A percentile compares a stretch with the other conserved stretches of the same genome.
Evolutionary conservation across 1,139 yeast genomes (phyloP).

Genomic region (Saccharomyces hybrid): DNA sequence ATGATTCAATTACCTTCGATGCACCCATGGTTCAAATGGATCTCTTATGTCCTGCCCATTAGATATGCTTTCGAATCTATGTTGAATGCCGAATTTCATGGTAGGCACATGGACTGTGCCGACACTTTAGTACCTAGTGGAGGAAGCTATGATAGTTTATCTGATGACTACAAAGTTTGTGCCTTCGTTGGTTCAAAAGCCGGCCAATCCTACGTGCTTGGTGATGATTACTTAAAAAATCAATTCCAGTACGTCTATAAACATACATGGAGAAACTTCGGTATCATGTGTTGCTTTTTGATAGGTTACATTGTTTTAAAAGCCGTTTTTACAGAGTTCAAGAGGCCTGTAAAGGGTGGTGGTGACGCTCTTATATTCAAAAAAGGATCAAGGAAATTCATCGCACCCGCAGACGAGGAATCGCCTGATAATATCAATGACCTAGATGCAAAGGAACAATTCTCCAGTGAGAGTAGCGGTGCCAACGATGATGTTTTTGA

Average conservation of each 20-base stretch:
- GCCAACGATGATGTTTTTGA: slow-evolving; percentile 18
- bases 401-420: slow-evolving; percentile 16
- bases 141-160: slow-evolving; percentile 39
- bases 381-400: slow-evolving; percentile 23
- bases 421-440: slow-evolving; percentile 12
- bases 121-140: slow-evolving; percentile 44
- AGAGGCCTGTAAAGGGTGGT: slow-evolving; percentile 36
- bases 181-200: slow-evolving; percentile 41
- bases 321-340: slow-evolving; percentile 36
- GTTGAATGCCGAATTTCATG: slow-evolving; percentile 50
- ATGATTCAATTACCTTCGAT: slow-evolving; percentile 50
- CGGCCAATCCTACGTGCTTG: slow-evolving; percentile 38
- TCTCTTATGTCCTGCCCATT: slow-evolving; percentile 50
- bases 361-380: slow-evolving; percentile 39
- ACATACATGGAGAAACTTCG: slow-evolving; percentile 47
- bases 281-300: slow-evolving; percentile 40
- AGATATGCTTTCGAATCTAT: slow-evolving; percentile 51
- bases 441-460: slow-evolving; percentile 16
- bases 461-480: slow-evolving; percentile 12
- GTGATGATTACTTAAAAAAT: slow-evolving; percentile 38
- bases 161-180: slow-evolving; percentile 41
- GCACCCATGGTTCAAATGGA: slow-evolving; percentile 65
- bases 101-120: slow-evolving; percentile 46
- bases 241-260: slow-evolving; percentile 36
- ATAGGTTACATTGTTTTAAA: slow-evolving; percentile 35